Conservation (phyloP, 805 yeast species). For the Sungouiozyma intestinalis region DNA sequence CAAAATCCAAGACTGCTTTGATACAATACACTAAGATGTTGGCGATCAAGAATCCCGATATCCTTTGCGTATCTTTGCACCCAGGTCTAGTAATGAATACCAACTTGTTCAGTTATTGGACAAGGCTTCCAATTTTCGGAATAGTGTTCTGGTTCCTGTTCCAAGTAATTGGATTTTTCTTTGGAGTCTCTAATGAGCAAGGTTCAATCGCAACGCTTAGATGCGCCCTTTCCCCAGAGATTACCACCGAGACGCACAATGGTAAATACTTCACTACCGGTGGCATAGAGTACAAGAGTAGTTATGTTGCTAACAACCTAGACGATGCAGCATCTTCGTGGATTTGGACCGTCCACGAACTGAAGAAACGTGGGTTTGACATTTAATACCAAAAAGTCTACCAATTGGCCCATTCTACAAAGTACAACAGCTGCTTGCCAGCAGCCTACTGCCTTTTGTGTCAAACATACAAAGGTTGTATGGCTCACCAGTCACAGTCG, state of each 20-base stretch:
- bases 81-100: slow-evolving; percentile 87
- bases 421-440: no score
- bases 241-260: slow-evolving; percentile 44
- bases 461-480: no score
- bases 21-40: slow-evolving; percentile 62
- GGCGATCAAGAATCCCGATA: slow-evolving; percentile 54
- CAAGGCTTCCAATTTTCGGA: slow-evolving; percentile 70
- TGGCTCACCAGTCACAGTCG: background rate
- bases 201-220: slow-evolving; percentile 57
- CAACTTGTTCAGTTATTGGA: slow-evolving; percentile 64
- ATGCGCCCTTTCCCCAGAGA: slow-evolving; percentile 46
- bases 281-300: slow-evolving; percentile 48
- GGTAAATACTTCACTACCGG: slow-evolving; percentile 60
- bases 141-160: slow-evolving; percentile 60
- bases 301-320: slow-evolving; percentile 45
- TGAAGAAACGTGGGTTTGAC: slow-evolving; percentile 42
- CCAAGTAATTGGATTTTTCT: slow-evolving; percentile 54
- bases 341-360: slow-evolving; percentile 65
- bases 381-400: no score
- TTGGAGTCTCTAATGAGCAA: slow-evolving; percentile 64
- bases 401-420: no score
- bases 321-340: slow-evolving; percentile 60
- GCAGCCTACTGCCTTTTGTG: no score
- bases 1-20: slow-evolving; percentile 65
- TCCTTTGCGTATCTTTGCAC: slow-evolving; percentile 57